These are phyloP conservation scores for Cicer judaicum DNA, from an alignment of 306 rosid species.

Conservation along the genomic window DNA sequence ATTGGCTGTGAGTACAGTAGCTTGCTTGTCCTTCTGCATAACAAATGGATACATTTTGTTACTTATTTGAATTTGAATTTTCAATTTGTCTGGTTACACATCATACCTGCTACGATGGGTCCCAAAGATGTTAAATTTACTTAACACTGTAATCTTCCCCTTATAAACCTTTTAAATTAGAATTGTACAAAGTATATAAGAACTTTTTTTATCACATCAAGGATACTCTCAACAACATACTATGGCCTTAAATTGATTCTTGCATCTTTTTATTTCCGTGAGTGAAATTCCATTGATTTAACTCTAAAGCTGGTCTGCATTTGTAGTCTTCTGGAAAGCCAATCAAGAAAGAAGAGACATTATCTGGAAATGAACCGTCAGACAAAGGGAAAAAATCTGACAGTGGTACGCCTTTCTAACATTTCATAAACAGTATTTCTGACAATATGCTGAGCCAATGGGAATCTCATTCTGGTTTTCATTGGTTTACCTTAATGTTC, in stretches of 20 bases:
- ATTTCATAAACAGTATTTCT: conserved; percentile 33
- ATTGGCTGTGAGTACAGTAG: conserved; percentile 82
- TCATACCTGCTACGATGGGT: conserved; percentile 26
- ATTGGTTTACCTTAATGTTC: conserved; percentile 13
- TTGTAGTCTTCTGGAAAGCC: conserved; percentile 86
- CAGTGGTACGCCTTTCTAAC: conserved; percentile 51
- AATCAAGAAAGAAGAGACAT: conserved; percentile 60
- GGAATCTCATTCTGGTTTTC: conserved; percentile 4
- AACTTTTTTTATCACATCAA: background rate
- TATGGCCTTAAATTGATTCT: conserved; percentile 15
- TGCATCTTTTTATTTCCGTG: conserved; percentile 34
- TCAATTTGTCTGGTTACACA: conserved; percentile 16
- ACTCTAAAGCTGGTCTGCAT: conserved; percentile 33
- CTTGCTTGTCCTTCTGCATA: conserved; percentile 21
- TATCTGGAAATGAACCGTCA: conserved; percentile 49
- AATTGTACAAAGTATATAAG: conserved; percentile 12
- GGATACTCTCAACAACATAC: conserved; percentile 29
- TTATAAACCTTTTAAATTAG: conserved; percentile 8
- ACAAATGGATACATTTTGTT: conserved; percentile 1
- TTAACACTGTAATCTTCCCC: conserved; percentile 19
- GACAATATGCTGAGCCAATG: conserved; percentile 18
- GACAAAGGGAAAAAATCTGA: conserved; percentile 56
- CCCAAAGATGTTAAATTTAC: conserved; percentile 13
- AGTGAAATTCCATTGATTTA: conserved; percentile 24
- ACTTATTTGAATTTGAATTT: conserved; percentile 3